Percentiles rank a stretch among this genome's conserved stretches.
phyloP scores from a whole-genome alignment of 192 early-diverging fungal species.

The Mortierella claussenii region DNA sequence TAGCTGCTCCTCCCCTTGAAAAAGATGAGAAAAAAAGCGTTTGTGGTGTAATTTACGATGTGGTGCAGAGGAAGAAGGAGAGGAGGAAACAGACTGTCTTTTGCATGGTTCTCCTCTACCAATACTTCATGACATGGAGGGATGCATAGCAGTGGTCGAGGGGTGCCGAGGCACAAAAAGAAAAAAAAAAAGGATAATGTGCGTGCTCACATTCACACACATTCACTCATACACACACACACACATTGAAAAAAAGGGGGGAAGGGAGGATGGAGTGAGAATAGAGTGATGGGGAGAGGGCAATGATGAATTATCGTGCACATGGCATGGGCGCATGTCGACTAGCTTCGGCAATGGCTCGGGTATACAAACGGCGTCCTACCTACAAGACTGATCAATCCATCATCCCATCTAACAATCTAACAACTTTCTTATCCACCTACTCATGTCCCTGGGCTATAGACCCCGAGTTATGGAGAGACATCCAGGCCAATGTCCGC shows the following conservation, averaged over 20 bases:
- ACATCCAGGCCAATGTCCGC: slow-evolving; percentile 77
- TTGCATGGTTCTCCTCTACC: neutral
- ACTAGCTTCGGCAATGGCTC: too few relatives aligned
- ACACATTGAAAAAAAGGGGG: neutral
- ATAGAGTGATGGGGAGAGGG: neutral
- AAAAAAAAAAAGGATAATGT: too few relatives aligned
- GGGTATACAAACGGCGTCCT: too few relatives aligned
- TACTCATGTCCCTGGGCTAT: neutral
- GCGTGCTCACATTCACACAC: neutral
- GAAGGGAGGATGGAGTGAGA: neutral
- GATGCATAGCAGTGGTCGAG: too few relatives aligned
- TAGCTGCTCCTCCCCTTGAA: neutral
- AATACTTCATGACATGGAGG: too few relatives aligned
- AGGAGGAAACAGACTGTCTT: neutral
- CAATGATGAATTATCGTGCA: too few relatives aligned
- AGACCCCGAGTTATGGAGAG: slow-evolving; percentile 66
- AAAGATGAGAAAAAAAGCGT: neutral
- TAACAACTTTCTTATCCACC: neutral
- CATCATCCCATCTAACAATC: too few relatives aligned
- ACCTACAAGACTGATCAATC: too few relatives aligned
- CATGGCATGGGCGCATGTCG: too few relatives aligned
- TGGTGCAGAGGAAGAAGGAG: neutral
- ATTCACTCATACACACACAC: neutral
- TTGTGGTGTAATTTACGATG: too few relatives aligned
- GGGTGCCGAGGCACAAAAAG: too few relatives aligned